Conservation (phyloP, 2,329 filamentous ascomycete genomes). For the Talaromyces sp. region DNA sequence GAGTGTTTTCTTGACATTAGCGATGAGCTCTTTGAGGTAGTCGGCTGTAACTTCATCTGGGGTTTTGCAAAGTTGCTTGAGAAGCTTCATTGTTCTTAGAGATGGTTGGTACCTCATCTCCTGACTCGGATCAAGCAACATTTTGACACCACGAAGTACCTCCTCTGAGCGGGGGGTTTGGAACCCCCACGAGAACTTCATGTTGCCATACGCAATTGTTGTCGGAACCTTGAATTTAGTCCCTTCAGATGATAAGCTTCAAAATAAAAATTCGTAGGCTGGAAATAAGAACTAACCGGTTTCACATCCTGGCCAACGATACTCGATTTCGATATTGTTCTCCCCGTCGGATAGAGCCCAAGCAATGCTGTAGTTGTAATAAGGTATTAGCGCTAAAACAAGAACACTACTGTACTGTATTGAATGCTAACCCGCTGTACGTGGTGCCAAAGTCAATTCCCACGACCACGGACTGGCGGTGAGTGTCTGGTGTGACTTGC, state of each 20-base stretch:
- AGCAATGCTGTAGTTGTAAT: conserved; percentile 11
- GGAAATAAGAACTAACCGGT: conserved; percentile 14
- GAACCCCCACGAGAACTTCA: conserved; percentile 19
- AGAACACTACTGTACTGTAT: background rate
- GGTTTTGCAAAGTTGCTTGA: background rate
- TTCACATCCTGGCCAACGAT: conserved; percentile 20
- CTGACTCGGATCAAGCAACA: conserved; percentile 2
- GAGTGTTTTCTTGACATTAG: background rate
- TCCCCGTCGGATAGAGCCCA: conserved; percentile 14
- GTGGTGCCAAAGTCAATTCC: conserved; percentile 27
- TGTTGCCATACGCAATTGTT: conserved; percentile 8
- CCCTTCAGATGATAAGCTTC: conserved; percentile 8
- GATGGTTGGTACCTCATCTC: background rate
- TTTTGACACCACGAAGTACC: conserved; percentile 20
- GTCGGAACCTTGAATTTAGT: conserved; percentile 18
- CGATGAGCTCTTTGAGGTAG: background rate
- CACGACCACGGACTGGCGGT: conserved; percentile 15
- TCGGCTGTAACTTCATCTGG: background rate
- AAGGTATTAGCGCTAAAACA: background rate
- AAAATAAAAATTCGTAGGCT: background rate
- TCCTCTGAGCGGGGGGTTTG: conserved; percentile 16
- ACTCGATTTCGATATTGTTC: conserved; percentile 17
- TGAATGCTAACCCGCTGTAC: conserved; percentile 20
- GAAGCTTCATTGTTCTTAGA: background rate
- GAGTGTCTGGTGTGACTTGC: too few species aligned